These are phyloP conservation scores for Trifolium subterraneum DNA, from an alignment of 306 rosid species.

Conservation along the genomic window DNA sequence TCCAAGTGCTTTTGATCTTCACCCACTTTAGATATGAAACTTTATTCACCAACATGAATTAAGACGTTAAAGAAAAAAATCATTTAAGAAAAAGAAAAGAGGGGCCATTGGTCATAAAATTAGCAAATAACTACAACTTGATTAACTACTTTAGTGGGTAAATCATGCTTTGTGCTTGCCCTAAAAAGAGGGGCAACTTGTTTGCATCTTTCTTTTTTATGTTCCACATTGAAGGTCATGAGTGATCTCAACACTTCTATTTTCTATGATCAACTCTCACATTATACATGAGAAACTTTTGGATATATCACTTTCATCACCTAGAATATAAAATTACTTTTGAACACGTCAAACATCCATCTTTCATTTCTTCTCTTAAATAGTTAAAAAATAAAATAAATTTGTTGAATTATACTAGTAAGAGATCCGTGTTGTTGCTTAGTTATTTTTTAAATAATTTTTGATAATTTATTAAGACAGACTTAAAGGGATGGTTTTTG, in stretches of 20 bases:
- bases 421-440: no score
- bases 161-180: slow-evolving; percentile 20
- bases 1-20: no score
- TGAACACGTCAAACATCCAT: slow-evolving; percentile 16
- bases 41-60: background rate
- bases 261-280: background rate
- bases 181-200: background rate
- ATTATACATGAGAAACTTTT: slow-evolving; percentile 22
- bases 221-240: slow-evolving; percentile 2
- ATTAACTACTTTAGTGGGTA: slow-evolving; percentile 11
- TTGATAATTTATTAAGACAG: background rate
- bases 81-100: background rate
- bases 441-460: no score
- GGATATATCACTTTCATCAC: background rate
- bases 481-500: background rate
- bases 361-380: background rate
- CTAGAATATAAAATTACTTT: slow-evolving; percentile 1
- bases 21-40: background rate
- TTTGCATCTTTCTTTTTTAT: slow-evolving; percentile 6
- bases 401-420: background rate
- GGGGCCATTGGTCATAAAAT: background rate
- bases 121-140: slow-evolving; percentile 3
- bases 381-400: background rate
- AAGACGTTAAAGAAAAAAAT: background rate
- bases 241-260: background rate